Evolutionary conservation across 768 basidiomycete genomes (phyloP), one percentile per base, ranked within the genome.

Genomic region (Pleurotus tuber-regium): DNA sequence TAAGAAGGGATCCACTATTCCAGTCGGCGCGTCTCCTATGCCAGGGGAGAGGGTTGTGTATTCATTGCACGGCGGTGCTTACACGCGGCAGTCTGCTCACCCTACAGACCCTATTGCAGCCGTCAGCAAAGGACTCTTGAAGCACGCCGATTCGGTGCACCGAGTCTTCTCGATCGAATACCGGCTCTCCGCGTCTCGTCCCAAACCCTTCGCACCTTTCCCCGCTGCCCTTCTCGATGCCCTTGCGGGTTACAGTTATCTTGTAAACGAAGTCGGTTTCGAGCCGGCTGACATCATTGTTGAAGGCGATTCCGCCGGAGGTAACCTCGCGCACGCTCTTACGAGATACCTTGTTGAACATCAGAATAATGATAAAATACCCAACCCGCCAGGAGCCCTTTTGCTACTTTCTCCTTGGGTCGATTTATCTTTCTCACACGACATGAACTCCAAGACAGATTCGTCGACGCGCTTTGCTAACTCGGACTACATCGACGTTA

Each of bases 301-400:
- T 18, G 72, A 72, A 16, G 90, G 89, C 2, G 89, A 92, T 62
- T 91, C 86, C 1, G 87, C 89, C 0, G 89, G 90, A 2, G 90
- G 76, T 4, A 87, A 91, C 64, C 78, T 91, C 21, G 80, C 82
- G 1, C 72, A 82, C 28, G 82, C 83, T 0, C 72, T 88, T 36
- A 76, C 71, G 7, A 81, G 83, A 3, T 84, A 85, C 56, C 75
- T 89, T 21, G 67, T 79, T 14, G 78, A 83, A 53, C 65, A 82
- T 63, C 66, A 67, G 25, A 60, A 59, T 24, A 50, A 66, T 2
- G 47, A 64, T 7, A 61, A 64, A 4, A 52, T 64, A 24, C 78
- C 77, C 3, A 61, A 65, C 9, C 73, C 71, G 30, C 78, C 81
- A 1, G 72, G 73, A 8, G 70, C 70, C 2, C 67, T 86, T 1